Evolutionary conservation across 768 basidiomycete genomes (phyloP), one percentile per base, ranked within the genome.

Genomic region (Lentinula sp.): DNA sequence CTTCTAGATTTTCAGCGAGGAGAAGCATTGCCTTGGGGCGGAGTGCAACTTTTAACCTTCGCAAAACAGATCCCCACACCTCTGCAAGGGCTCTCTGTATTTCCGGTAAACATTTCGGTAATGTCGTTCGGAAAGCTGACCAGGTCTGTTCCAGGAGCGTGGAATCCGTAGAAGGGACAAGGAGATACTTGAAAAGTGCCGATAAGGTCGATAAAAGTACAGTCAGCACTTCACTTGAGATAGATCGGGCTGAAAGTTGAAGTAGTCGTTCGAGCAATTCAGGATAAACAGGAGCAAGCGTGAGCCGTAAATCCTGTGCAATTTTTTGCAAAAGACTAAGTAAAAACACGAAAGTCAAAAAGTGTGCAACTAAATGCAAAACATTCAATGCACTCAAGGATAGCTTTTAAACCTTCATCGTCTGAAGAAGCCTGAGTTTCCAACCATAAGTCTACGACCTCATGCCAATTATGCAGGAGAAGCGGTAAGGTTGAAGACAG

Each of bases 21-120:
- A 90, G 61, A 3, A 67, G 65, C 4, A 92, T 78, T 0, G 86
- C 82, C 51, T 78, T 76, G 57, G 82, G 83, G 35, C 89, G 76
- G 7, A 79, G 77, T 12, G 80, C 77, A 1, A 76, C 73, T 70
- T 91, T 91, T 57, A 95, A 73, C 65, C 90, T 81, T 53, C 95
- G 79, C 46, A 96, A 67, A 0, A 88, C 80, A 0, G 83, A 84
- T 0, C 87, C 91, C 95, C 93, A 97, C 3, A 93, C 91, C 68
- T 97, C 93, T 0, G 92, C 88, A 9, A 90, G 80, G 1, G 89
- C 85, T 28, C 89, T 76, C 67, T 90, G 90, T 2, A 92, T 81
- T 61, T 94, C 90, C 0, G 84, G 80, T 59, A 81, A 74, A 69
- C 89, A 91, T 61, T 76, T 80, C 3, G 81, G 80, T 8, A 93